phyloP scores from a whole-genome alignment of 345 rosid genomes.

The Raphanus raphanistrum region DNA sequence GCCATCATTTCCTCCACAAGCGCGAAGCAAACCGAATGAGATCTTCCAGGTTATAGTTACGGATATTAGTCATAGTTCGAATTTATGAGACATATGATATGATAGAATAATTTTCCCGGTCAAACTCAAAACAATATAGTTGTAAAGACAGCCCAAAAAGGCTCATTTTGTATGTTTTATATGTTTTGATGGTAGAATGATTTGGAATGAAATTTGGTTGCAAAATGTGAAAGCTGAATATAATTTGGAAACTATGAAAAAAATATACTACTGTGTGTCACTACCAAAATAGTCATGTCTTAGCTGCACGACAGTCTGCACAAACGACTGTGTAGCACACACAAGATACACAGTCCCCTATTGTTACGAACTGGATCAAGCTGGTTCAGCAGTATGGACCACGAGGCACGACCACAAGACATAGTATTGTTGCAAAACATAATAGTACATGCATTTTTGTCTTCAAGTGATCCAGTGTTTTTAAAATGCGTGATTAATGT shows the following conservation, averaged over 20 bases:
- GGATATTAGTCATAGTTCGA: background rate
- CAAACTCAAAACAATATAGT: background rate
- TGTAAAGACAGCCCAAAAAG: too few species aligned
- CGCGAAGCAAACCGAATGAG: too few species aligned
- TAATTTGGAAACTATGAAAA: background rate
- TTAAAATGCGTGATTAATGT: background rate
- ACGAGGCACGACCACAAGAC: background rate
- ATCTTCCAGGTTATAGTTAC: too few species aligned
- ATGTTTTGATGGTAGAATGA: background rate
- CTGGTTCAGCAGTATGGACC: background rate
- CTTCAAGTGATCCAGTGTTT: background rate
- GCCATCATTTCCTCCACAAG: too few species aligned
- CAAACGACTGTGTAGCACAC: background rate
- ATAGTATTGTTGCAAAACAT: background rate
- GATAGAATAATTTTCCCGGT: background rate
- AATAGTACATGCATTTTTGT: background rate
- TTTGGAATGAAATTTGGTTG: background rate
- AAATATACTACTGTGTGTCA: background rate
- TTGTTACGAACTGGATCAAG: constrained; percentile 5
- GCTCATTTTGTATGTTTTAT: background rate
- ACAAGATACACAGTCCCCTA: background rate
- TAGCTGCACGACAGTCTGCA: background rate
- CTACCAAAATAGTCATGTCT: background rate
- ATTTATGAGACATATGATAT: background rate
- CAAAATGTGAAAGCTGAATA: background rate